Conservation (phyloP, 495 filamentous ascomycete genomes). For the Sporormia fimetaria region DNA sequence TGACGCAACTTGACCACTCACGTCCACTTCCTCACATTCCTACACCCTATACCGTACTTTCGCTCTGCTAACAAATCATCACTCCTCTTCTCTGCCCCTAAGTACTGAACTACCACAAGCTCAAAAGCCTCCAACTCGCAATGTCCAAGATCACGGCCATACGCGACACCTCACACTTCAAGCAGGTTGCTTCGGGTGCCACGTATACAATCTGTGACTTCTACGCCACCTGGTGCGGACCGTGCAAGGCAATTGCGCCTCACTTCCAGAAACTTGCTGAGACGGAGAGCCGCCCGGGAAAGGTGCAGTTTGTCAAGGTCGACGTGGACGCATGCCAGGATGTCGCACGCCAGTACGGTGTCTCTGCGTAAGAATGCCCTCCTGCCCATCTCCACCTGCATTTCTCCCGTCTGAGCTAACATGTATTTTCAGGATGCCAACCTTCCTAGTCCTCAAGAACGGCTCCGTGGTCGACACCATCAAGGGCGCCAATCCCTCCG, state of each 20-base stretch:
- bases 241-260: slow-evolving; percentile 28
- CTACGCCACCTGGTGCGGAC: slow-evolving; percentile 31
- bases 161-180: slow-evolving; percentile 19
- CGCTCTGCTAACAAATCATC: no score
- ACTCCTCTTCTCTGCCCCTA: background rate
- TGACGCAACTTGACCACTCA: no score
- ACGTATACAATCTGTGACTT: slow-evolving; percentile 28
- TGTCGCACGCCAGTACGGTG: slow-evolving; percentile 22
- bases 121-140: slow-evolving; percentile 6
- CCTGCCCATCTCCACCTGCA: background rate
- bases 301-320: slow-evolving; percentile 26
- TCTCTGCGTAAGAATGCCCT: slow-evolving; percentile 23
- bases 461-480: slow-evolving; percentile 23
- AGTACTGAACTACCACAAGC: background rate
- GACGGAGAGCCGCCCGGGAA: slow-evolving; percentile 18
- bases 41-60: no score
- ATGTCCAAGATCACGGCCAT: slow-evolving; percentile 12
- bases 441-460: slow-evolving; percentile 28
- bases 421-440: slow-evolving; percentile 24
- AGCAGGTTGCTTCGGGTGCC: slow-evolving; percentile 10
- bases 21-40: no score
- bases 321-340: slow-evolving; percentile 25
- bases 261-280: slow-evolving; percentile 25
- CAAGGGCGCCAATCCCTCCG: slow-evolving; percentile 28
- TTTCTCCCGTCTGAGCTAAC: background rate